phyloP scores from a whole-genome alignment of 495 filamentous ascomycete genomes.

The Lindgomyces ingoldianus region DNA sequence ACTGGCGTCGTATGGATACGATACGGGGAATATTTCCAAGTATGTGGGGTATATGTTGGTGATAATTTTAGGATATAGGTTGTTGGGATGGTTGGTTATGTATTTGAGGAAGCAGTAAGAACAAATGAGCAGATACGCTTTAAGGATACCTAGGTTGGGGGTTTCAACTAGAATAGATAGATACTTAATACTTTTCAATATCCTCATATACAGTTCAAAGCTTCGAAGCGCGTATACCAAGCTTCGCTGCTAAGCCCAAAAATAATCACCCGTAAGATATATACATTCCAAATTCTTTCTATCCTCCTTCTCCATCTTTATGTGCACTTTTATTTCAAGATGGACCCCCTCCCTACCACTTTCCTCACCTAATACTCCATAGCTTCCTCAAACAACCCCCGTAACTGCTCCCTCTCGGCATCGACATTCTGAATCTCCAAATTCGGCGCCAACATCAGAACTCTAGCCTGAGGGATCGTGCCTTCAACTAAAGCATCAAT shows the following conservation, averaged over 20 bases:
- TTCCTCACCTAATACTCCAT: slow-evolving; percentile 55
- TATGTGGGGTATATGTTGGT: slow-evolving; percentile 75
- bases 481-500: slow-evolving; percentile 85
- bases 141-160: too few species aligned
- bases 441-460: slow-evolving; percentile 87
- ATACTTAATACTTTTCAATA: too few species aligned
- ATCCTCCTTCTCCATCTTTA: too few species aligned
- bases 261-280: too few species aligned
- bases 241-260: too few species aligned
- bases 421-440: slow-evolving; percentile 65
- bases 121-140: too few species aligned
- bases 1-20: slow-evolving; percentile 66
- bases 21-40: slow-evolving; percentile 60
- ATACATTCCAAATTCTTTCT: too few species aligned
- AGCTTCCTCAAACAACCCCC: slow-evolving; percentile 64
- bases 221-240: too few species aligned
- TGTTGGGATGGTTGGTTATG: slow-evolving; percentile 57
- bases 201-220: too few species aligned
- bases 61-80: slow-evolving; percentile 70
- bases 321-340: too few species aligned
- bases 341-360: background rate
- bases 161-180: too few species aligned
- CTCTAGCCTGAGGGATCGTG: slow-evolving; percentile 85
- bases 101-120: slow-evolving; percentile 39
- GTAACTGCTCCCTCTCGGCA: slow-evolving; percentile 67